Base-by-base conservation (phyloP, 2,329 filamentous ascomycete genomes). In the Phaeoacremonium minimum region DNA sequence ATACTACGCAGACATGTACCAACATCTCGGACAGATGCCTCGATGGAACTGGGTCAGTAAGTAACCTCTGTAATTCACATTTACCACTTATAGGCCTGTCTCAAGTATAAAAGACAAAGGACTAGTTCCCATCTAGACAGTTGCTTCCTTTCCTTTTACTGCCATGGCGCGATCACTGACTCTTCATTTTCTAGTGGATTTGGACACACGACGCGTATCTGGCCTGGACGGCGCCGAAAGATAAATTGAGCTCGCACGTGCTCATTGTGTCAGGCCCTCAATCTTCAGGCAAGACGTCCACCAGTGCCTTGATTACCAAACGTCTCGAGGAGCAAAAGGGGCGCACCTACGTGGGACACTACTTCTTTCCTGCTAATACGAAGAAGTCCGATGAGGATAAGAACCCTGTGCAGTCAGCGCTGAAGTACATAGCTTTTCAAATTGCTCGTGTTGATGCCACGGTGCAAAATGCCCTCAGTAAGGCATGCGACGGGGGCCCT, bases 351-450 rank as follows among this genome's bases (percentile, higher is more conserved):
- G 46, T 48, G 4, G 50, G 49, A 2, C 49, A 55, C 18, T 52
- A 49, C 36, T 55, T 53, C 38, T 53, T 51, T 19, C 42, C 44
- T 8, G 20, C 47, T 8, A 47, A 38, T 18, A 44, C 31, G 15
- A 48, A 46, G 26, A 51, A 47, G 17, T 42, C 37, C 2, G 45
- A 52, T 13, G 47, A 47, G 3, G 37, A 47, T 11, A 50, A 51
- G 19, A 41, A 38, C 15, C 37, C 46, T 0, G 40, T 49, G 16
- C 50, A 48, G 11, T 38, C 38, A 7, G 47, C 46, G 7, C 28
- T 55, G 9, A 46, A 47, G 18, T 49, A 52, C 30, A 52, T 55
- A 46, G 51, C 51, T 3, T 53, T 53, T 31, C 51, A 51, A 34
- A 43, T 53, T 11, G 49, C 51, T 2, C 50, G 48, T 7, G 46